Evolutionary conservation across 257 asterid species (phyloP).

Genomic region (Solanum chilense): DNA sequence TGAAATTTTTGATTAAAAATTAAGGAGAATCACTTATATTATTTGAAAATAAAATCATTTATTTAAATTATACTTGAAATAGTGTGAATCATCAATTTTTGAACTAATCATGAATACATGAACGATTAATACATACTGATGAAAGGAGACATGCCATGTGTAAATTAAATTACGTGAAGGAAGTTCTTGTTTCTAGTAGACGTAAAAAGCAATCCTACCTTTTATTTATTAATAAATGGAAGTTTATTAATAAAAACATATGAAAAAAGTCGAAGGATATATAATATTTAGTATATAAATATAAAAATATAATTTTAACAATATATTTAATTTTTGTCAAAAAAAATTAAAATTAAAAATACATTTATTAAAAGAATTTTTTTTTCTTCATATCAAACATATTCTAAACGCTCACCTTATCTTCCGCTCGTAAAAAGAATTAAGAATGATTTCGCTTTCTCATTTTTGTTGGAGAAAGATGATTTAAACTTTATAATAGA

Average conservation of each 20-base stretch:
- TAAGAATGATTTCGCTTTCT: not conserved
- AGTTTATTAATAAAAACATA: not conserved
- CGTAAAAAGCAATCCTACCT: not conserved
- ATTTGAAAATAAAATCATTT: not conserved
- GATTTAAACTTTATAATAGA: not conserved
- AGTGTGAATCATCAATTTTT: not conserved
- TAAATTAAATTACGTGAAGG: not conserved
- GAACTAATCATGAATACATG: not conserved
- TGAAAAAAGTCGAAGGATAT: not conserved
- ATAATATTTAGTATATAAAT: too few species aligned
- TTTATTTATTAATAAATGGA: not conserved
- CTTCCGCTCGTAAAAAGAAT: not conserved
- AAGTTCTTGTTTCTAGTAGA: not conserved
- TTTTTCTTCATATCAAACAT: too few species aligned
- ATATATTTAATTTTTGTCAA: too few species aligned
- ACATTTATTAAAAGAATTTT: too few species aligned
- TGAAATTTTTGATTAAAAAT: rapidly evolving
- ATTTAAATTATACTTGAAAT: not conserved
- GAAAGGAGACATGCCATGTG: not conserved
- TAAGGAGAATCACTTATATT: rapidly evolving
- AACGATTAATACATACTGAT: not conserved
- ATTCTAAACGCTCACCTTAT: not conserved
- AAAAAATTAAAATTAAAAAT: too few species aligned
- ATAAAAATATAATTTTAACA: too few species aligned
- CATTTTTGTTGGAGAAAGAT: not conserved